These are phyloP conservation scores for Hanseniaspora jakobsenii DNA, from an alignment of 805 yeast species.

Conservation along the genomic window DNA sequence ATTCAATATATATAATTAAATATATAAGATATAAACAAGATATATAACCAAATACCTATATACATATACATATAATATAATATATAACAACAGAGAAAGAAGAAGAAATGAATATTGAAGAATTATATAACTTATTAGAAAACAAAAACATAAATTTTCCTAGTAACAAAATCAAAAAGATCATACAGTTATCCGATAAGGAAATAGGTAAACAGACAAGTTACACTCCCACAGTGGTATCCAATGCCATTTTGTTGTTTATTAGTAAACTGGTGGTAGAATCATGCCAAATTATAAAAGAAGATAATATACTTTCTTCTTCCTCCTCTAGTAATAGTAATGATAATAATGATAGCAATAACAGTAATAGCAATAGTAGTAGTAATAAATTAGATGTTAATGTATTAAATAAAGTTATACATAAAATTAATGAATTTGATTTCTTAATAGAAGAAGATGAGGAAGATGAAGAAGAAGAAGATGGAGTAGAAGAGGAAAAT, in stretches of 20 bases:
- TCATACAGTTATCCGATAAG: constrained; percentile 88
- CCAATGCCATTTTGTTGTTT: constrained; percentile 85
- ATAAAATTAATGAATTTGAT: constrained; percentile 81
- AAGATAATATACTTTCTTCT: constrained; percentile 46
- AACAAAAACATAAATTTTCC: constrained; percentile 39
- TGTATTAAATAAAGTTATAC: constrained; percentile 62
- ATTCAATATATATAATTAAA: too few species aligned
- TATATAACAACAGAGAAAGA: too few species aligned
- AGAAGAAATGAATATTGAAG: constrained; percentile 1
- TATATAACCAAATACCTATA: too few species aligned
- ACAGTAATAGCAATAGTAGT: too few species aligned
- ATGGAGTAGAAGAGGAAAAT: constrained; percentile 1
- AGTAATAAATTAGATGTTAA: constrained; percentile 67
- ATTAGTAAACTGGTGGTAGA: constrained; percentile 81
- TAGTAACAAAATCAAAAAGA: constrained; percentile 85
- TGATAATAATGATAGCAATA: too few species aligned
- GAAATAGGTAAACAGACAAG: constrained; percentile 98
- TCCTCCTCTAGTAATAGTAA: too few species aligned
- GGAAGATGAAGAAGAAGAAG: constrained; percentile 16
- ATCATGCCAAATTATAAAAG: constrained; percentile 63
- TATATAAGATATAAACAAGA: too few species aligned
- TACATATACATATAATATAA: too few species aligned
- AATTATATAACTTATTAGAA: constrained; percentile 1
- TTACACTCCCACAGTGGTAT: constrained; percentile 96
- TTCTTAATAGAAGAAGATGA: constrained; percentile 42